Evolutionary conservation across 2,329 filamentous ascomycete species (phyloP).

Genomic region (Neophaeococcomyces aloes): DNA sequence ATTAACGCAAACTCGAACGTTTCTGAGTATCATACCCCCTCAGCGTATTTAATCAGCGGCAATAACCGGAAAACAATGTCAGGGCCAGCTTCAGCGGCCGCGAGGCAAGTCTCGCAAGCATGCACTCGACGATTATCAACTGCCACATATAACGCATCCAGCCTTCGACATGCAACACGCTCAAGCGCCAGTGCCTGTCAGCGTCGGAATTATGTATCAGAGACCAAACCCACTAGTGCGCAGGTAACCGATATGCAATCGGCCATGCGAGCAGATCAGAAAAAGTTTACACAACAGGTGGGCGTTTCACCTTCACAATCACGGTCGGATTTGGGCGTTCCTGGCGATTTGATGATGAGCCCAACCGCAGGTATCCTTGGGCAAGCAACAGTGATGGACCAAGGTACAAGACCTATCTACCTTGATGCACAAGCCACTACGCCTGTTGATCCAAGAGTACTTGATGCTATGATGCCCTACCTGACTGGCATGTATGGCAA

Average conservation of each 20-base stretch:
- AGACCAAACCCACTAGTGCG: slow-evolving; percentile 67
- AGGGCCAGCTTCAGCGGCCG: slow-evolving; percentile 54
- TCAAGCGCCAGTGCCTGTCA: slow-evolving; percentile 29
- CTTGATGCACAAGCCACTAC: slow-evolving; percentile 98
- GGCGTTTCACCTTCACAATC: slow-evolving; percentile 37
- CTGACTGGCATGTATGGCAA: slow-evolving; percentile 92
- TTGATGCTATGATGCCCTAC: slow-evolving; percentile 94
- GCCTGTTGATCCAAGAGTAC: slow-evolving; percentile 82
- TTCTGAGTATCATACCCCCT: slow-evolving; percentile 1
- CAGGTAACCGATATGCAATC: slow-evolving; percentile 67
- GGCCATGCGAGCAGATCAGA: slow-evolving; percentile 76
- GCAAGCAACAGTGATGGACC: slow-evolving; percentile 84
- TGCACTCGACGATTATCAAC: slow-evolving; percentile 43
- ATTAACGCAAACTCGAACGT: too few relatives aligned
- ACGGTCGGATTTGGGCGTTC: slow-evolving; percentile 47
- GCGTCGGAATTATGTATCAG: slow-evolving; percentile 66
- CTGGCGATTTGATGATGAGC: slow-evolving; percentile 61
- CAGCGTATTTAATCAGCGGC: not conserved
- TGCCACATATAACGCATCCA: slow-evolving; percentile 25
- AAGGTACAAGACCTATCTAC: slow-evolving; percentile 88
- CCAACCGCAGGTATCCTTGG: slow-evolving; percentile 76
- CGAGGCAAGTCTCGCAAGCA: slow-evolving; percentile 62
- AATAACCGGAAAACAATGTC: slow-evolving; percentile 40
- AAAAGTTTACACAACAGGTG: slow-evolving; percentile 57
- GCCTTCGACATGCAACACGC: slow-evolving; percentile 29